These are phyloP conservation scores for Brettanomyces naardenensis DNA, from an alignment of 805 yeast genomes.

Conservation along the genomic window DNA sequence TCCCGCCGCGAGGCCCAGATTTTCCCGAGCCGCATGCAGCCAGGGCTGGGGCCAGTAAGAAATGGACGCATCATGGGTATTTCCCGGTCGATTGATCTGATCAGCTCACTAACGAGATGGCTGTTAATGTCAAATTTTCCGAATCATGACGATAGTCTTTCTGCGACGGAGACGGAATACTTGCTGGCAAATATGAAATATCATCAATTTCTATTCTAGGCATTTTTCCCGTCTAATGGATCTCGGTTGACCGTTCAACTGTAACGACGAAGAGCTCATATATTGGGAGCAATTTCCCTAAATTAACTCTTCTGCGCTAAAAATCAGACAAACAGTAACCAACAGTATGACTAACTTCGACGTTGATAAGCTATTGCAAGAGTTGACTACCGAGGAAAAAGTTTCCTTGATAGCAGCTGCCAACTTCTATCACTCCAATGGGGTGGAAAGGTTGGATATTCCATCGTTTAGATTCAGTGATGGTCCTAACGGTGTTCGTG, in stretches of 20 bases:
- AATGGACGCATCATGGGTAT: too few relatives aligned
- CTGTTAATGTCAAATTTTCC: too few relatives aligned
- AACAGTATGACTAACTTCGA: too few relatives aligned
- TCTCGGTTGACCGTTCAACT: background rate
- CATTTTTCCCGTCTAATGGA: background rate
- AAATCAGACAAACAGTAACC: background rate
- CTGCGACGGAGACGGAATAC: too few relatives aligned
- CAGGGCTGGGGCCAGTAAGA: too few relatives aligned
- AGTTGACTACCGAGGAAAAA: constrained; percentile 25
- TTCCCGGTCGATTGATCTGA: too few relatives aligned
- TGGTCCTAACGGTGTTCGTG: constrained; percentile 44
- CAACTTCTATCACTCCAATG: constrained; percentile 35
- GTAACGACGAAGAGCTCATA: background rate
- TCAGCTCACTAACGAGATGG: too few relatives aligned
- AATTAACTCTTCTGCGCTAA: background rate
- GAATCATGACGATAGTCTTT: too few relatives aligned
- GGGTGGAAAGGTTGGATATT: constrained; percentile 26
- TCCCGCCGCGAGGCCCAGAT: too few relatives aligned
- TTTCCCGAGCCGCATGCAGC: too few relatives aligned
- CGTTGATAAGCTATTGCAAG: constrained; percentile 14
- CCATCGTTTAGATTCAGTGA: constrained; percentile 31
- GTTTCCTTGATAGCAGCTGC: constrained; percentile 21
- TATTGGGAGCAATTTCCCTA: background rate
- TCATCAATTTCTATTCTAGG: background rate
- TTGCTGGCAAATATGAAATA: too few relatives aligned